Conservation (phyloP, 768 basidiomycete genomes). For the Kwoniella botswanensis region DNA sequence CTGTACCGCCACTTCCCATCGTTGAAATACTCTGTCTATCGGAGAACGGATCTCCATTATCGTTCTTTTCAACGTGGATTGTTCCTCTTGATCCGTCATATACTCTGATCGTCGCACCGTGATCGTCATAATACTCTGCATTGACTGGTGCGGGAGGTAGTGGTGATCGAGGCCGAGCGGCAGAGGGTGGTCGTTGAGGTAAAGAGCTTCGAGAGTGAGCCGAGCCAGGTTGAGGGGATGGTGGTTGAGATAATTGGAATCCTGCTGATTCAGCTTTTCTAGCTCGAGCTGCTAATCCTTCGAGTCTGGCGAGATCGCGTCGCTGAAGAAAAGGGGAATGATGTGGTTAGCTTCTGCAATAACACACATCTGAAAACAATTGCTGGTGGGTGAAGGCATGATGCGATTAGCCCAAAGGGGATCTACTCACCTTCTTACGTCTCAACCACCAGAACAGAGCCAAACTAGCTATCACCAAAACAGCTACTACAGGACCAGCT, state of each 20-base stretch:
- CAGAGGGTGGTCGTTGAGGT: constrained; percentile 28
- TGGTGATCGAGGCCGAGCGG: constrained; percentile 33
- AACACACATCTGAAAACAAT: not conserved
- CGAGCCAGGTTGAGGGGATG: constrained; percentile 35
- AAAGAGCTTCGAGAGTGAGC: constrained; percentile 13
- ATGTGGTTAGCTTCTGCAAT: not conserved
- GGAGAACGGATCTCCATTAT: constrained; percentile 46
- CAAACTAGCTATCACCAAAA: constrained; percentile 54
- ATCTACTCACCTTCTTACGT: constrained; percentile 49
- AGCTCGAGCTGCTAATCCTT: constrained; percentile 45
- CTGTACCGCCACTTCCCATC: constrained; percentile 27
- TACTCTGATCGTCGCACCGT: constrained; percentile 36
- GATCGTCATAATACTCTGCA: constrained; percentile 45
- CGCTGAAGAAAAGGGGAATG: constrained; percentile 23
- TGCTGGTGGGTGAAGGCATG: too few species aligned
- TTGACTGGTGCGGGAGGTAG: constrained; percentile 39
- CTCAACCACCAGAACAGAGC: constrained; percentile 54
- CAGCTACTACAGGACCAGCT: constrained; percentile 55
- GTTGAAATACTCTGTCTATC: constrained; percentile 50
- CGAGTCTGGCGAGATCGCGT: constrained; percentile 50
- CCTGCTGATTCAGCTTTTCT: constrained; percentile 54
- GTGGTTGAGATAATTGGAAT: constrained; percentile 51
- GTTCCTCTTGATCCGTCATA: constrained; percentile 34
- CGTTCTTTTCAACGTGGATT: constrained; percentile 30
- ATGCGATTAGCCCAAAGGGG: too few species aligned